A percentile compares a stretch with the other conserved stretches of the same genome.
These are phyloP conservation scores for Tylopilus balloui DNA, from an alignment of 768 basidiomycete genomes.

Conservation along the genomic window DNA sequence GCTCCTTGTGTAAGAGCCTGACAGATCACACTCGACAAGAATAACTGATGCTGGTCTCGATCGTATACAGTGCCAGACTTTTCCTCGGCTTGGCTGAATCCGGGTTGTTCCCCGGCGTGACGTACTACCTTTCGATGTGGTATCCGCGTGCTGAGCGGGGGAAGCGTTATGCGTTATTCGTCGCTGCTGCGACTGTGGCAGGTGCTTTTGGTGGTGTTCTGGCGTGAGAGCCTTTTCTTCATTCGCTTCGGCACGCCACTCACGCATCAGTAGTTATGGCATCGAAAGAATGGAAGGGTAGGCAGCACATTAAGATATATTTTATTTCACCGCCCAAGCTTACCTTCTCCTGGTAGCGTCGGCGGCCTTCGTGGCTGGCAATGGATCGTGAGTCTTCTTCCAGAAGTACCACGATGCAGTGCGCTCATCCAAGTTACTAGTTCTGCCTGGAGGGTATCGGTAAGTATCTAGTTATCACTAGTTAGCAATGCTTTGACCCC, in stretches of 20 bases:
- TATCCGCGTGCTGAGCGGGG: constrained; percentile 55
- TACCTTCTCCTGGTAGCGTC: constrained; percentile 12
- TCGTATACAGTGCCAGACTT: constrained; percentile 29
- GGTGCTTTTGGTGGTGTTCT: constrained; percentile 45
- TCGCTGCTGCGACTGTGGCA: constrained; percentile 51
- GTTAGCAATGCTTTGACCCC: neutral
- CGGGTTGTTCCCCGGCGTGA: constrained; percentile 39
- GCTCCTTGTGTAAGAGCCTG: constrained; percentile 27
- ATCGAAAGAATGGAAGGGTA: constrained; percentile 34
- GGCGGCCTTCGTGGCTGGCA: constrained; percentile 36
- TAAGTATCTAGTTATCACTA: constrained; percentile 1
- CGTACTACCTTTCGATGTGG: constrained; percentile 50
- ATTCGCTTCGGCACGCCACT: neutral
- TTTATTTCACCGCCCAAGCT: neutral
- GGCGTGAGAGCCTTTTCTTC: constrained; percentile 34
- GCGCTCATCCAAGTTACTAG: constrained; percentile 14
- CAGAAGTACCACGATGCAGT: neutral
- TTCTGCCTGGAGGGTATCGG: constrained; percentile 30
- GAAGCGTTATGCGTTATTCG: constrained; percentile 53
- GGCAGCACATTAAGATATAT: constrained; percentile 12
- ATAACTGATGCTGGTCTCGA: constrained; percentile 2
- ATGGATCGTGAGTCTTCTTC: constrained; percentile 32
- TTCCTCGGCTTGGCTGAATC: constrained; percentile 46
- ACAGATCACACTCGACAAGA: neutral
- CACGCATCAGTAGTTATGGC: constrained; percentile 27